Conservation (phyloP, 1,284 basidiomycete species). For the Mycena sp. region DNA sequence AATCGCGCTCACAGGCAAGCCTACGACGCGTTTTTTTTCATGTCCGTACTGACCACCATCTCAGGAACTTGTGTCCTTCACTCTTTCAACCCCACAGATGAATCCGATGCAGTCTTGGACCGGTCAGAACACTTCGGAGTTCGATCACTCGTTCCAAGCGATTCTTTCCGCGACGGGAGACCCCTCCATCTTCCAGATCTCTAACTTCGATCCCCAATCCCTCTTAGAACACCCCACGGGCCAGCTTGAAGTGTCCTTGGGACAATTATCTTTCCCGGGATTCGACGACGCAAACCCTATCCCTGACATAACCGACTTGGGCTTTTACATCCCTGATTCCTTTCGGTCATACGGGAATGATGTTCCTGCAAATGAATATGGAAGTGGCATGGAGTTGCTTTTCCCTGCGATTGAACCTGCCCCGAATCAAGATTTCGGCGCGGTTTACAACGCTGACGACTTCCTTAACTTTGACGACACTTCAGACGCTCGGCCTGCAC, state of each 20-base stretch:
- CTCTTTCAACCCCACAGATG: slow-evolving; percentile 12
- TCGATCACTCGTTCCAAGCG: slow-evolving; percentile 15
- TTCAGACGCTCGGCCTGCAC: not conserved
- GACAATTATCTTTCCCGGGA: slow-evolving; percentile 27
- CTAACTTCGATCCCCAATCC: slow-evolving; percentile 39
- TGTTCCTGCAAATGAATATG: slow-evolving; percentile 23
- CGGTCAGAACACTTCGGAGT: slow-evolving; percentile 4
- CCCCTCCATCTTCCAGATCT: slow-evolving; percentile 44
- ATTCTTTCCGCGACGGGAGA: slow-evolving; percentile 24
- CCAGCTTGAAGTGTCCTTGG: slow-evolving; percentile 45
- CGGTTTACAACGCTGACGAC: slow-evolving; percentile 36
- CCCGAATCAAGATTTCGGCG: slow-evolving; percentile 12
- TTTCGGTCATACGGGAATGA: not conserved
- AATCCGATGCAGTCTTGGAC: slow-evolving; percentile 13
- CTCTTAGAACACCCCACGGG: slow-evolving; percentile 44
- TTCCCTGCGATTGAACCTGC: slow-evolving; percentile 1
- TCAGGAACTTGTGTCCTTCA: slow-evolving; percentile 24
- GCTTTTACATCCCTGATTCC: slow-evolving; percentile 16
- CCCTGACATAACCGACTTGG: slow-evolving; percentile 29
- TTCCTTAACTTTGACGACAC: slow-evolving; percentile 35
- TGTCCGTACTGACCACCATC: not conserved
- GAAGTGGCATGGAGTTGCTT: slow-evolving; percentile 8
- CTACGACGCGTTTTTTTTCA: not conserved
- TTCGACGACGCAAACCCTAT: slow-evolving; percentile 28
- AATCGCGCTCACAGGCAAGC: slow-evolving; percentile 4